These are phyloP conservation scores for Tylopilus plumbeoviolaceoides DNA, from an alignment of 768 basidiomycete species.

Conservation along the genomic window DNA sequence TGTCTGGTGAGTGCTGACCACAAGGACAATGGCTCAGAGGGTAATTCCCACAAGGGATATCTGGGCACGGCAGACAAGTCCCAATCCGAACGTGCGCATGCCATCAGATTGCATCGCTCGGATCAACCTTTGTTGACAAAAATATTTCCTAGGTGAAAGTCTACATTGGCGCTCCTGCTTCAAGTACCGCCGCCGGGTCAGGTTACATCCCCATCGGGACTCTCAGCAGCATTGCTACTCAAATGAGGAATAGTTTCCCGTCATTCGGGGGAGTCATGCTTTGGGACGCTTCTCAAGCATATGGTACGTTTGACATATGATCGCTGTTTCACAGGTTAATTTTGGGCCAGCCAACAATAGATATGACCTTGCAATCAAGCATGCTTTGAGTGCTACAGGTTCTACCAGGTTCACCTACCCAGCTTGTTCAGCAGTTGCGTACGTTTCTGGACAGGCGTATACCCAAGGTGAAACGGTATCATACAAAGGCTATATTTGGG, in stretches of 20 bases:
- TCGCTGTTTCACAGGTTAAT: constrained; percentile 1
- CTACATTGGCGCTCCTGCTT: constrained; percentile 42
- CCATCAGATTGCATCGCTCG: neutral
- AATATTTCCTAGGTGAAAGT: constrained; percentile 32
- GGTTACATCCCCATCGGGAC: constrained; percentile 34
- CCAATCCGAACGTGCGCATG: constrained; percentile 36
- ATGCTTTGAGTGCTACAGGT: constrained; percentile 53
- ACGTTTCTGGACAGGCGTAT: constrained; percentile 46
- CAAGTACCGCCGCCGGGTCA: constrained; percentile 38
- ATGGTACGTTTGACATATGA: constrained; percentile 13
- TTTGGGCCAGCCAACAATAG: constrained; percentile 46
- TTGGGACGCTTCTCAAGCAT: constrained; percentile 44
- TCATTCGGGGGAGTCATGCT: constrained; percentile 44
- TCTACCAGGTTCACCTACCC: constrained; percentile 69
- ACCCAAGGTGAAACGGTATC: constrained; percentile 49
- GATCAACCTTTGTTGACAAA: constrained; percentile 1
- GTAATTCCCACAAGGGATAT: constrained; percentile 37
- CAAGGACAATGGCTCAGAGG: neutral
- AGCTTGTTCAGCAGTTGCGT: constrained; percentile 54
- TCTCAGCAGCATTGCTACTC: constrained; percentile 31
- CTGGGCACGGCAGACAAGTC: constrained; percentile 39
- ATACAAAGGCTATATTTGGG: constrained; percentile 61
- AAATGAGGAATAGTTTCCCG: constrained; percentile 37
- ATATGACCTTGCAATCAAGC: constrained; percentile 59
- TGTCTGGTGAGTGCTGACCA: constrained; percentile 22